Percentiles rank a stretch among this genome's conserved stretches.
phyloP scores from a whole-genome alignment of 352 stramenopile species.

The Globisporangium okanoganense region DNA sequence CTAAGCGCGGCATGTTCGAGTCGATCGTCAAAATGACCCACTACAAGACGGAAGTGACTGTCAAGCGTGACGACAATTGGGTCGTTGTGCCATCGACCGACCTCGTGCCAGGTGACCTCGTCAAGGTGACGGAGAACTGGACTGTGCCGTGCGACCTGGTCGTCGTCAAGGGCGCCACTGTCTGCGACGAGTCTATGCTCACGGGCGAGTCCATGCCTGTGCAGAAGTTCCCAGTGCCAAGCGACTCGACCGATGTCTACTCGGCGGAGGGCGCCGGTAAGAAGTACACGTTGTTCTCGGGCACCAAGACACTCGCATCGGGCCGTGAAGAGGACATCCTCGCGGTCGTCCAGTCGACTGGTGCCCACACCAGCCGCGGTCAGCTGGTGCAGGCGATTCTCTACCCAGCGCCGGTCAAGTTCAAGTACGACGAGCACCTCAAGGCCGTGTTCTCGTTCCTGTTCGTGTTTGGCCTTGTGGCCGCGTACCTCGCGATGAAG shows the following conservation, averaged over 20 bases:
- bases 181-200: constrained; percentile 75
- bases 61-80: constrained; percentile 58
- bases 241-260: constrained; percentile 51
- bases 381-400: constrained; percentile 86
- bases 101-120: constrained; percentile 65
- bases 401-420: constrained; percentile 79
- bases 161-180: constrained; percentile 57
- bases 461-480: constrained; percentile 72
- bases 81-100: constrained; percentile 38
- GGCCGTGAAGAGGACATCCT: constrained; percentile 58
- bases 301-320: constrained; percentile 72
- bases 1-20: constrained; percentile 53
- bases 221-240: constrained; percentile 70
- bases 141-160: constrained; percentile 68
- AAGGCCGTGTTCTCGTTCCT: constrained; percentile 79
- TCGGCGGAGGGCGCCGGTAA: constrained; percentile 54
- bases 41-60: constrained; percentile 58
- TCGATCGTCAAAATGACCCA: constrained; percentile 63
- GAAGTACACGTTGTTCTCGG: constrained; percentile 87
- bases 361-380: constrained; percentile 80
- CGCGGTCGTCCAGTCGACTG: constrained; percentile 78
- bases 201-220: constrained; percentile 86
- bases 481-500: constrained; percentile 68
- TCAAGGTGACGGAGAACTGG: constrained; percentile 64
- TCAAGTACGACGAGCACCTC: constrained; percentile 92